phyloP scores from a whole-genome alignment of 202 grass and related monocot genomes.

The Eragrostis tef region DNA sequence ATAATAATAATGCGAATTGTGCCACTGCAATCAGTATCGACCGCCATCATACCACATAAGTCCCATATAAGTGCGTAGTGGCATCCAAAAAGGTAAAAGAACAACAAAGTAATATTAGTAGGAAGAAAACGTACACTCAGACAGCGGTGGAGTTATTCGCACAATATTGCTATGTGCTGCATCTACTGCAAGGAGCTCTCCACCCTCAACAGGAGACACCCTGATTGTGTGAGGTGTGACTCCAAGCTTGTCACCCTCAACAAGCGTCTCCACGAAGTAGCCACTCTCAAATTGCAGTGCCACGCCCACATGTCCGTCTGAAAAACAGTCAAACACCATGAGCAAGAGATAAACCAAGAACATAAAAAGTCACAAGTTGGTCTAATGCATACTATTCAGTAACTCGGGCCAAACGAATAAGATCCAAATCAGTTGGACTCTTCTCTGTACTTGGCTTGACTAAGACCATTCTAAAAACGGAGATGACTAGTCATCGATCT shows the following conservation, averaged over 20 bases:
- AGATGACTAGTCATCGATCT: neutral
- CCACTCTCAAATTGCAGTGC: constrained; percentile 76
- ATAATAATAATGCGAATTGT: neutral
- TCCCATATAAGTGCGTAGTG: neutral
- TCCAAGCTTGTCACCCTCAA: constrained; percentile 92
- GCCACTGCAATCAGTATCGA: too few species aligned
- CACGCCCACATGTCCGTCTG: constrained; percentile 73
- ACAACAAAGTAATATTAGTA: neutral
- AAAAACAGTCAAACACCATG: constrained; percentile 15
- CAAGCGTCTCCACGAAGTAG: constrained; percentile 95
- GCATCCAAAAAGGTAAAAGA: neutral
- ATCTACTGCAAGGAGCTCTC: constrained; percentile 88
- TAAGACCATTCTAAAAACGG: neutral
- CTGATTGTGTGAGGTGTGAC: constrained; percentile 87
- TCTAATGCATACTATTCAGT: neutral
- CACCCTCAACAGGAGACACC: constrained; percentile 73
- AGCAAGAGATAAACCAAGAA: constrained; percentile 18
- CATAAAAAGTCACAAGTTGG: neutral
- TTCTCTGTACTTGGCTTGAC: neutral
- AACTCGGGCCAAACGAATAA: neutral
- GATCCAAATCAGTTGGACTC: neutral
- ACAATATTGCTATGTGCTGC: constrained; percentile 86
- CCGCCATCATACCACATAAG: too few species aligned
- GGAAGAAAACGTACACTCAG: constrained; percentile 64
- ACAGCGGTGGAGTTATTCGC: constrained; percentile 82